Evolutionary conservation across 2,329 filamentous ascomycete genomes (phyloP).

Genomic region (Claviceps africana): DNA sequence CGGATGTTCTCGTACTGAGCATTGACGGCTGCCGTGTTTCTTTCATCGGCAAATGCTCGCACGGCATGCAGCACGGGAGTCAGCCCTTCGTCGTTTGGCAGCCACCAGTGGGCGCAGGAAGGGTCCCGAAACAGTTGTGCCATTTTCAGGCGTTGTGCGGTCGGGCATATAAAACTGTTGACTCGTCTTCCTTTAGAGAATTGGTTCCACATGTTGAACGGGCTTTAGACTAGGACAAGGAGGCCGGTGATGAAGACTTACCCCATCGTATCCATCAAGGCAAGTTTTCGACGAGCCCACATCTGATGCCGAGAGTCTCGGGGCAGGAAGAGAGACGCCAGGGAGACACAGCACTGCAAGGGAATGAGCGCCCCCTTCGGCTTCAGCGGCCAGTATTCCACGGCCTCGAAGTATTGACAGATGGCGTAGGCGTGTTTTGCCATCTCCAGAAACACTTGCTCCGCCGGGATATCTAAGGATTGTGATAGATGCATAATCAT

Average conservation of each 20-base stretch:
- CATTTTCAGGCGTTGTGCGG: slow-evolving; percentile 60
- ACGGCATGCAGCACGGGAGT: slow-evolving; percentile 61
- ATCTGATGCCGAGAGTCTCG: slow-evolving; percentile 56
- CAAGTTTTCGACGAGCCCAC: slow-evolving; percentile 73
- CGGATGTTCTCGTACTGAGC: slow-evolving; percentile 51
- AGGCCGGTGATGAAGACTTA: slow-evolving; percentile 31
- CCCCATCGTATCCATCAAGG: slow-evolving; percentile 65
- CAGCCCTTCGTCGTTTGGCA: slow-evolving; percentile 67
- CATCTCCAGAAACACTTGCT: slow-evolving; percentile 38
- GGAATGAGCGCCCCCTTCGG: slow-evolving; percentile 58
- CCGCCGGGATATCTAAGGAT: slow-evolving; percentile 42
- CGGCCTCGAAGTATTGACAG: slow-evolving; percentile 66
- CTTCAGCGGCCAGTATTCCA: slow-evolving; percentile 56
- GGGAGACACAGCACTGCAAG: slow-evolving; percentile 61
- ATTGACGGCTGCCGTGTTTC: slow-evolving; percentile 46
- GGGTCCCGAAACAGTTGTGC: slow-evolving; percentile 59
- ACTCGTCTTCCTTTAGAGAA: neutral
- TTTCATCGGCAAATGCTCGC: slow-evolving; percentile 67
- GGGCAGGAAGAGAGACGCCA: slow-evolving; percentile 68
- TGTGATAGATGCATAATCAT: slow-evolving; percentile 72
- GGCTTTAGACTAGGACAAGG: neutral
- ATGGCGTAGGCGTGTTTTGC: slow-evolving; percentile 50
- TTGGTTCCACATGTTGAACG: neutral
- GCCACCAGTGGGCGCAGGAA: slow-evolving; percentile 72
- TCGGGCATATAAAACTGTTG: slow-evolving; percentile 67